Percentiles rank a stretch among this genome's conserved stretches.
Conservation (phyloP, 371 early-diverging fungal species). For the Globomyces sp. region DNA sequence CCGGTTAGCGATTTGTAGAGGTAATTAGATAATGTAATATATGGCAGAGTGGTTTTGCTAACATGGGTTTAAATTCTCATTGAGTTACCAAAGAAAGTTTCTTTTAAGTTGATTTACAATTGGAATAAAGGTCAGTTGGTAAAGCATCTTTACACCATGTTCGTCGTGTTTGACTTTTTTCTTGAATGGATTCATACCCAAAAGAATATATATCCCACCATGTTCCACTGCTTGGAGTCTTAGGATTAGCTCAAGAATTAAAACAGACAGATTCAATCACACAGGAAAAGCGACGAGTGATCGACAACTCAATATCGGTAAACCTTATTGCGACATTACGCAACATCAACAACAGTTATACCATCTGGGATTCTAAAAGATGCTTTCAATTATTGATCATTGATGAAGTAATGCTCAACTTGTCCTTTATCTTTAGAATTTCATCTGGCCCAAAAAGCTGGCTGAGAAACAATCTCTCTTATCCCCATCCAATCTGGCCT, state of each 20-base stretch:
- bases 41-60: too few relatives aligned
- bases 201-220: background rate
- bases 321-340: background rate
- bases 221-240: background rate
- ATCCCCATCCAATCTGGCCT: constrained; percentile 66
- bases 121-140: too few relatives aligned
- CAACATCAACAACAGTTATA: background rate
- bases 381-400: background rate
- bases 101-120: too few relatives aligned
- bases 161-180: too few relatives aligned
- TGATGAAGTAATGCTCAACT: too few relatives aligned
- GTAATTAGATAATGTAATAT: too few relatives aligned
- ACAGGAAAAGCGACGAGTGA: background rate
- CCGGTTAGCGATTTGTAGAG: constrained; percentile 26
- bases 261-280: background rate
- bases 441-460: background rate
- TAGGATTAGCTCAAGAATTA: background rate
- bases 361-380: background rate
- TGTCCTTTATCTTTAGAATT: background rate
- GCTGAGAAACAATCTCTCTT: constrained; percentile 46
- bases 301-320: background rate
- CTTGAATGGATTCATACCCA: too few relatives aligned
- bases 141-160: too few relatives aligned
- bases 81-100: too few relatives aligned
- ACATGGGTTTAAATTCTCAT: too few relatives aligned